Conservation (phyloP, 2,329 filamentous ascomycete genomes). For the Teratosphaeria zuluensis region DNA sequence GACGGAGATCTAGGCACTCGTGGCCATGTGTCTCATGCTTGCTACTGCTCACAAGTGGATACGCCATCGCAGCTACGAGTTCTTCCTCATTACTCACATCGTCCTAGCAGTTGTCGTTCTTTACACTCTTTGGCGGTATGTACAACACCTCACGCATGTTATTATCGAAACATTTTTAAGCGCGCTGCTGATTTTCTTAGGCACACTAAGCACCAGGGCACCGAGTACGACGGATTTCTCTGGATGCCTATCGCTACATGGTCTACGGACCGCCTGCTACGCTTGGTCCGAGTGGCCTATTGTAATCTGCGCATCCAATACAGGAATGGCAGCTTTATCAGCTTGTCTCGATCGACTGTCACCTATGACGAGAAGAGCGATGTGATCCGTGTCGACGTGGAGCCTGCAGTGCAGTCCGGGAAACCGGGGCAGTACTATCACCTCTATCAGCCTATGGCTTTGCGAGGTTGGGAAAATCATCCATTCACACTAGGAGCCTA, state of each 20-base stretch:
- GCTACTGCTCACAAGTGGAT: neutral
- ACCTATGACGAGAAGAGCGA: neutral
- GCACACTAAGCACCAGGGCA: neutral
- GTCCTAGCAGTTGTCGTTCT: neutral
- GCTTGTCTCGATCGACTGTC: neutral
- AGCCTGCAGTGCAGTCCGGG: neutral
- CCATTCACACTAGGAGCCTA: neutral
- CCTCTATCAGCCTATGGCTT: neutral
- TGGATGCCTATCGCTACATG: neutral
- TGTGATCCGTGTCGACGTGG: neutral
- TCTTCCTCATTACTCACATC: neutral
- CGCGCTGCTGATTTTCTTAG: neutral
- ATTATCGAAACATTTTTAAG: neutral
- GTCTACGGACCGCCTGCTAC: neutral
- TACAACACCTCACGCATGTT: neutral
- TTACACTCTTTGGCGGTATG: neutral
- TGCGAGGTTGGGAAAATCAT: neutral
- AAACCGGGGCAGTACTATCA: neutral
- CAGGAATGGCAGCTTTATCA: neutral
- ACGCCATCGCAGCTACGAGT: neutral
- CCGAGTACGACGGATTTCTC: neutral
- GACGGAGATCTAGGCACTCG: neutral
- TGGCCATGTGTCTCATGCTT: neutral
- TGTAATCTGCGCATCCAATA: neutral
- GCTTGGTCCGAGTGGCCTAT: neutral